Evolutionary conservation across 1,284 basidiomycete genomes (phyloP).

Genomic region (Chondrostereum purpureum): DNA sequence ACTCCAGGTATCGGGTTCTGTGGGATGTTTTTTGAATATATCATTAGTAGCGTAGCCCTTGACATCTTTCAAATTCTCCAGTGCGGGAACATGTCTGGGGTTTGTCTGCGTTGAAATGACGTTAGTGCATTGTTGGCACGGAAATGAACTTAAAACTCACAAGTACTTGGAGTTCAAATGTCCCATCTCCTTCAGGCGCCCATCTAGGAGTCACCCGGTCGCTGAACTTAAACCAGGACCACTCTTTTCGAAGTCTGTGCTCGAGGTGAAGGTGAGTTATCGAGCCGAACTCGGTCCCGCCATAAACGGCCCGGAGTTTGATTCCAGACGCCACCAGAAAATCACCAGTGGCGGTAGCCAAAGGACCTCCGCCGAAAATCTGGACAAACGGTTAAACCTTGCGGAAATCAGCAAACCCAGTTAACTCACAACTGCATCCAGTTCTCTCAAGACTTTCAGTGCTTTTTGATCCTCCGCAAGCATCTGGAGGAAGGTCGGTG

Average conservation of each 20-base stretch:
- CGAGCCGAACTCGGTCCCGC: constrained; percentile 25
- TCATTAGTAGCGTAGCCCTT: constrained; percentile 29
- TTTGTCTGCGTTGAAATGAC: constrained; percentile 19
- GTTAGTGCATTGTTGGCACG: too few relatives aligned
- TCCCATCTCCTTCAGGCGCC: constrained; percentile 24
- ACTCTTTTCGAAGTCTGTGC: too few relatives aligned
- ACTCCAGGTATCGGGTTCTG: constrained; percentile 23
- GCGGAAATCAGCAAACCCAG: neutral
- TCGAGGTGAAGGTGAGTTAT: too few relatives aligned
- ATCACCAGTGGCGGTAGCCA: constrained; percentile 22
- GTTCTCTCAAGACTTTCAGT: constrained; percentile 21
- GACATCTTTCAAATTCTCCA: constrained; percentile 25
- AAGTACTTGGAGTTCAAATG: constrained; percentile 22
- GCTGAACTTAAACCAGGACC: constrained; percentile 23
- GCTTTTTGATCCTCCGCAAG: too few relatives aligned
- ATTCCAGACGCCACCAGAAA: constrained; percentile 22
- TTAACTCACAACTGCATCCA: constrained; percentile 12
- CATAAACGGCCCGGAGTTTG: constrained; percentile 22
- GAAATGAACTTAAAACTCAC: constrained; percentile 18
- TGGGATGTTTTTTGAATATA: constrained; percentile 25
- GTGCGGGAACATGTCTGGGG: constrained; percentile 19
- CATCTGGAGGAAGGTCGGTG: constrained; percentile 27
- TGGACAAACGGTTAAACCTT: too few relatives aligned
- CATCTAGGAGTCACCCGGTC: constrained; percentile 17
- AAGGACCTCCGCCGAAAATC: constrained; percentile 22